Conservation (phyloP, 768 basidiomycete genomes). For the Naganishia friedmannii region DNA sequence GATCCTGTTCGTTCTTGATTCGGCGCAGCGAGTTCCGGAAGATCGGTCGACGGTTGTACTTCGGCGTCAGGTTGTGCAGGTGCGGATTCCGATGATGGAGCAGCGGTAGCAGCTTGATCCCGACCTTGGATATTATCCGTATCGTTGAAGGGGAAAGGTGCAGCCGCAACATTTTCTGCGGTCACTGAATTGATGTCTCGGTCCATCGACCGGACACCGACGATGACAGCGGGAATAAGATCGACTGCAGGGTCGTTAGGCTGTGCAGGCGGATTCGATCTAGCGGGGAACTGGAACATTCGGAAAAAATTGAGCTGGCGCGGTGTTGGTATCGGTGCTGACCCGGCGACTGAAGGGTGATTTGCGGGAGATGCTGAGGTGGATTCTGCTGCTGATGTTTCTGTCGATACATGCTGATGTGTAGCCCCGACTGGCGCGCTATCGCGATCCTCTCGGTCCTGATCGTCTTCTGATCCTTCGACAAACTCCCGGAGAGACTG, state of each 20-base stretch:
- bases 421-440: not conserved
- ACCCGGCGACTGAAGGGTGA: not conserved
- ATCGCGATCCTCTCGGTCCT: not conserved
- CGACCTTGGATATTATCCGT: conserved; percentile 17
- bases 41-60: not conserved
- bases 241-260: not conserved
- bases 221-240: conserved; percentile 31
- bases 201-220: conserved; percentile 29
- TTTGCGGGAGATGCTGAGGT: not conserved
- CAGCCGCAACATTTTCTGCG: conserved; percentile 7
- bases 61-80: not conserved
- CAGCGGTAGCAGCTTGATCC: not conserved
- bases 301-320: conserved; percentile 29
- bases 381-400: not conserved
- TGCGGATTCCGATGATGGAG: not conserved
- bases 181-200: conserved; percentile 25
- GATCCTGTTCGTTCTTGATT: conserved; percentile 7
- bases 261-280: conserved; percentile 10
- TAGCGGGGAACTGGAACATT: conserved; percentile 31
- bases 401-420: not conserved
- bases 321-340: not conserved
- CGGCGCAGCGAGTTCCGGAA: not conserved
- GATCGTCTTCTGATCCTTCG: conserved; percentile 3
- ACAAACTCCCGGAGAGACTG: conserved; percentile 13
- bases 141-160: conserved; percentile 23